Base-by-base conservation (phyloP, 352 stramenopile genomes). In the Globisporangium recalcitrans region DNA sequence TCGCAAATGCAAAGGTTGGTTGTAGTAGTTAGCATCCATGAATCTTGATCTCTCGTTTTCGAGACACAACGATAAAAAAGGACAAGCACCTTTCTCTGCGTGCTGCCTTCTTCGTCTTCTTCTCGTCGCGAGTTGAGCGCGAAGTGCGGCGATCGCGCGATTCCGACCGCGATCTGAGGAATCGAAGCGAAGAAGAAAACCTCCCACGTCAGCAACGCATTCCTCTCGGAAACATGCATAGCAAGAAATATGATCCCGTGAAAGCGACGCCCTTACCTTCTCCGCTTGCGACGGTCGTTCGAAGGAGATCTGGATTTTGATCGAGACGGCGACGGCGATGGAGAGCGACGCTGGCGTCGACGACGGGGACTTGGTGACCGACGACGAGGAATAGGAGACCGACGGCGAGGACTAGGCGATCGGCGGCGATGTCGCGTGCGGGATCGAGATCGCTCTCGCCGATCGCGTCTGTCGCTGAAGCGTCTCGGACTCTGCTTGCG, bases 311-410 rank as follows among this genome's bases (percentile, higher is more conserved):
- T 29, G 31, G 63, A 69, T 27, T 24, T 57, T 52, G 59, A 67
- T 24, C 52, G 60, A 58, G 60, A 63, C n/a, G 8, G 36, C 21
- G n/a, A n/a, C n/a, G n/a, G n/a, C 21, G 65, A 69, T 26, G 61
- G 29, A 7, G 64, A 70, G 38, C 58, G 70, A 60, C 40, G 63
- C 67, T 38, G 53, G 48, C 19, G 75, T 27, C 36, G 44, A 5
- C 38, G 60, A 16, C 46, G 34, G 64, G 62, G 71, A 38, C 64
- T 72, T 14, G 62, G 58, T 11, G 56, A 46, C 19, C 22, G 31
- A 8, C 27, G 60, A 31, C 26, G 32, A 4, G n/a, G 47, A 21
- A 40, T 52, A 2, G 9, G 26, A 51, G 55, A 60, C 4, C 58
- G 40, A 36, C 24, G 51, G 36, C 29, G 49, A 11, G 40, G 36